Base-by-base conservation (phyloP, 345 rosid species). In the Populus deltoides region DNA sequence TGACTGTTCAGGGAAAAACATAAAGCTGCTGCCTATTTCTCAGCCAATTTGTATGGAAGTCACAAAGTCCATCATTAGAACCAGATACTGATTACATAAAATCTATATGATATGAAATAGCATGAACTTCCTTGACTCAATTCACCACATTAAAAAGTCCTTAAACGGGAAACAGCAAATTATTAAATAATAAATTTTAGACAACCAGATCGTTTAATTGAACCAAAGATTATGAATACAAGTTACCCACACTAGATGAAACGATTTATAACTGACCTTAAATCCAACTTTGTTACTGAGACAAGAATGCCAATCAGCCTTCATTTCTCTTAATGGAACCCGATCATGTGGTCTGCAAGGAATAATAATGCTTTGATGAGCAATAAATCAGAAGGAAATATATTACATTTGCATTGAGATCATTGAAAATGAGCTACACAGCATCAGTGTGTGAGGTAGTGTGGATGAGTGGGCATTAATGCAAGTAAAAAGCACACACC, bases 301-400 rank as follows among this genome's bases (percentile, higher is more conserved):
- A 84, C 99, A 93, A 66, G 98, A 91, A 83, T 89, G 94, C 99
- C 99, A 96, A 83, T 96, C 99, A n/a, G 90, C 90, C 87, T 96
- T 96, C 99, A 96, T 96, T 76, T 90, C 94, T 82, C 83, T 96
- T 85, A 96, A 81, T 72, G 94, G 84, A 83, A 96, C 98, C 68
- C 99, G 93, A 79, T 93, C 99, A 75, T 96, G 99, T 81, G 99
- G 99, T 84, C 99, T 96, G 86, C 47, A 73, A 83, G 73, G 75
- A 81, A 76, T 27, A 77, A 73, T 10, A 76, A 57, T 8, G 68
- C 45, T 70, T 75, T 12, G 33, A 75, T 27, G 36, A 33, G 5
- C 22, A 33, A 45, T 61, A 36, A 41, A 47, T 41, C 45, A 7
- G 45, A 29, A 69, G 24, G 71, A 72, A 51, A 16, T 47, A 67